Evolutionary conservation across 148 eudicot genomes (phyloP), one percentile per base, ranked within the genome.

Genomic region (Camellia lanceoleosa): DNA sequence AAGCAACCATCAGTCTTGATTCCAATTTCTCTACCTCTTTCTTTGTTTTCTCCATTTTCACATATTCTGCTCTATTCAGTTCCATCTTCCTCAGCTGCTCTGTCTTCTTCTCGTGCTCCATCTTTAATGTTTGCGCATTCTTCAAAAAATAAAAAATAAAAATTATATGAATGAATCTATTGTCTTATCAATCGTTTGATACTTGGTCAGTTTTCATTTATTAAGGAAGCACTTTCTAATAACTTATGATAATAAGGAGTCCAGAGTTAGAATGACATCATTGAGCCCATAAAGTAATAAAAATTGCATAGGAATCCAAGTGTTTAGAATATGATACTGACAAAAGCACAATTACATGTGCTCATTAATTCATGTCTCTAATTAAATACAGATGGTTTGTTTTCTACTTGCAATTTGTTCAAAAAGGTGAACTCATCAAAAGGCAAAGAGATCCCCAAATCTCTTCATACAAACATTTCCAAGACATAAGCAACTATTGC

Each of bases 11-110:
- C 81, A 92, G 79, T 62, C 87, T 89, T 47, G 97, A 93, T 63
- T 92, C 95, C 59, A 96, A 72, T 70, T 93, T 96, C 80, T 96
- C 99, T 2, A 96, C 95, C 60, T 93, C 99, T 80, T 95, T 95
- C 86, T 92, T 93, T 6, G 91, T 87, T 78, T 92, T 96, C 88
- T 96, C 95, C 0, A 92, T 92, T 83, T 91, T 96, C 78, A 96
- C 67, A 79, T 91, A 90, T 41, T 96, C 98, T 2, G 91, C 89
- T 71, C 90, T 89, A 83, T 93, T 96, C 85, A 92, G 81, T 83
- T 93, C 99, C 42, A 96, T 79, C 84, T 90, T 92, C 86, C 98
- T 93, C 76, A 92, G 81, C 58, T 89, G 93, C 49, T 75, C 91
- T 44, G 85, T 79, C 78, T 85, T 93, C 86, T 90, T 96, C 80